Base-by-base conservation (phyloP, 2,329 filamentous ascomycete species). In the Botrytis elliptica region DNA sequence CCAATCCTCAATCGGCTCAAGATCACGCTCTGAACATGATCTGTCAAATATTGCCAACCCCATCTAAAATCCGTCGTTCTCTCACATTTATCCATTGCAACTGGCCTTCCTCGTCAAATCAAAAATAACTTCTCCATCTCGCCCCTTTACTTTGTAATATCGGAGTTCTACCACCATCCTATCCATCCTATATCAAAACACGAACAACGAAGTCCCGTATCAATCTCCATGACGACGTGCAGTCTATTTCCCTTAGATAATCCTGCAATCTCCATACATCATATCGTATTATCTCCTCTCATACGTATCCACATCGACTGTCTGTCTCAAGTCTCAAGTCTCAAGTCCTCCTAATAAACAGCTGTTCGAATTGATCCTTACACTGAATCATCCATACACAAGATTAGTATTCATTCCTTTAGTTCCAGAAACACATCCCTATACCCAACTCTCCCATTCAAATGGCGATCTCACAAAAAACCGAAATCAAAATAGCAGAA, bases 331-430 rank as follows among this genome's bases (percentile, higher is more conserved):
- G 10, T 14, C 7, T 18, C n/a, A 36, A 7, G 10, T 20, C 36
- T 72, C 62, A 72, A 40, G 40, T 40, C 29, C 71, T 72, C 25
- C 71, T 68, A 7, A 72, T 72, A 68, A 68, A 72, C n/a, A 72
- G 20, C 40, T 72, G 63, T 40, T 52, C 63, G 12, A 72, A 72
- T 40, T 69, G 18, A 49, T 68, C 40, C 9, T 68, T 68, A 12
- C 71, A 72, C 71, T 72, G 40, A 3, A 65, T 40, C 6, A 29
- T 67, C 12, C n/a, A 25, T 3, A 38, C 1, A 12, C 22, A 38
- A 8, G 6, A 46, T 72, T 16, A 72, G 62, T 9, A 57, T 29
- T 59, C 38, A 57, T 22, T 59, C n/a, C 49, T 42, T 2, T 22
- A 5, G 12, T 20, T 10, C 20, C 7, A 16, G 16, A 29, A 29